phyloP scores from a whole-genome alignment of 2,329 filamentous ascomycete genomes.

The Pseudogymnoascus sp. region DNA sequence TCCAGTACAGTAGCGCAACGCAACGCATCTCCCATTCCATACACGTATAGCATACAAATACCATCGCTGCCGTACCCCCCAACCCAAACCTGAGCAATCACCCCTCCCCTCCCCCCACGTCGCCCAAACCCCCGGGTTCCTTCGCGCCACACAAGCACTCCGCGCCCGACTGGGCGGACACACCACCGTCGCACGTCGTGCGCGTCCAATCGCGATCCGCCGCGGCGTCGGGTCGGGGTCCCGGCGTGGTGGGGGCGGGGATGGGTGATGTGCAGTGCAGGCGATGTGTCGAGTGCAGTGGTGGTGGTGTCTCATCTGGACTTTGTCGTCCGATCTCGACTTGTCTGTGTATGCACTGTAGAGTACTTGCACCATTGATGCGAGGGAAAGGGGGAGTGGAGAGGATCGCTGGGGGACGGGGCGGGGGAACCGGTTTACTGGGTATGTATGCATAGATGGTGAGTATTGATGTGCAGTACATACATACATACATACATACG shows the following conservation, averaged over 20 bases:
- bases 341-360: not conserved
- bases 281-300: not conserved
- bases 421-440: not conserved
- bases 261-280: not conserved
- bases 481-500: not conserved
- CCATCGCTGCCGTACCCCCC: not conserved
- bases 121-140: not conserved
- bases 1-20: not conserved
- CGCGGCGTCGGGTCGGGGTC: not conserved
- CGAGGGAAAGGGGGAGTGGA: not conserved
- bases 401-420: not conserved
- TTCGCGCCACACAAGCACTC: not conserved
- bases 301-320: not conserved
- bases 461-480: not conserved
- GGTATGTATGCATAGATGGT: not conserved
- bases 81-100: not conserved
- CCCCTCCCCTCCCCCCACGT: not conserved
- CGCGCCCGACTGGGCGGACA: not conserved
- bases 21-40: not conserved
- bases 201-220: not conserved
- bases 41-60: no score
- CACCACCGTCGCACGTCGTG: not conserved
- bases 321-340: not conserved
- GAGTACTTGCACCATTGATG: not conserved
- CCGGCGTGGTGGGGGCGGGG: not conserved